Evolutionary conservation across 768 basidiomycete species (phyloP), one percentile per base, ranked within the genome.

Genomic region (Russula virescens): DNA sequence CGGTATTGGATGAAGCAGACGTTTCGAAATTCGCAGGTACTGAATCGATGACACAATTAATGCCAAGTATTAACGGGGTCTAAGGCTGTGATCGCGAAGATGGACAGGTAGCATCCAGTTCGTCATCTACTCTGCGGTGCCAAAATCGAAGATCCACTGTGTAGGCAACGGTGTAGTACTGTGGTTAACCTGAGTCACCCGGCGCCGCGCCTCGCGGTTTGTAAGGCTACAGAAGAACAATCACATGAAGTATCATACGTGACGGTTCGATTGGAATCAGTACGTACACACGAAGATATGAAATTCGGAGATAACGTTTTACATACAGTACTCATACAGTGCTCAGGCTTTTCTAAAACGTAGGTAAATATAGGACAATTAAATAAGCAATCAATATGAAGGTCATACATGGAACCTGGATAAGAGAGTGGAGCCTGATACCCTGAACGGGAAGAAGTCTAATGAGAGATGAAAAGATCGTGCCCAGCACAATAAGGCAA

Each of bases 391-490:
- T 35, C 58, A 45, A 55, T 43, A 50, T 40, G 47, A 58, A 57
- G n/a, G 43, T 35, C 58, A 51, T 59, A 56, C 49, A 58, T 13
- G 28, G 31, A n/a, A 43, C 42, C 43, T 43, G 58, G 49, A 51
- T 25, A 23, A 45, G 6, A 40, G n/a, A 28, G 4, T 55, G 49
- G 61, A 45, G 23, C 49, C 25, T 35, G 42, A 43, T 52, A 14
- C 31, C 55, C 42, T 23, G 16, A 58, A 58, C 42, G 23, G 55
- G 54, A 62, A 49, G 25, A 50, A 49, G 49, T 35, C 42, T 38
- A 62, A 40, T 28, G 56, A 52, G 26, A 52, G 61, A 62, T 62
- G 46, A 58, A 34, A 23, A 47, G 26, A 52, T 23, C 21, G 38
- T 52, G 45, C 25, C 38, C 38, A 26, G 31, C 53, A 53, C 45